phyloP scores from a whole-genome alignment of 768 basidiomycete species.

The Tylopilus rubrobrunneus region DNA sequence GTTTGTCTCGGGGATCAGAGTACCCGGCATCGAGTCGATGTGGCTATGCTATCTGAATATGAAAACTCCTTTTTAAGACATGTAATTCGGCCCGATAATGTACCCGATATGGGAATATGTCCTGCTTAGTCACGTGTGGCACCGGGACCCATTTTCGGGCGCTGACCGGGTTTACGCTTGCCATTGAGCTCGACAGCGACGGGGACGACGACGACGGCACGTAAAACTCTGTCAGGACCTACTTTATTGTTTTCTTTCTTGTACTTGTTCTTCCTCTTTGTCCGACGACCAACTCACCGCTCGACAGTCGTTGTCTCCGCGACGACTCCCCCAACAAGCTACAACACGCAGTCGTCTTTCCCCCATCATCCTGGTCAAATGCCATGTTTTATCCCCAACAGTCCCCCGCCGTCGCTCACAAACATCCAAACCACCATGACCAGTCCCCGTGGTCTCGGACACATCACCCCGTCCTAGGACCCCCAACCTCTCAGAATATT shows the following conservation, averaged over 20 bases:
- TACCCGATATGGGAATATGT: constrained; percentile 12
- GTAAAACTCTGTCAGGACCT: constrained; percentile 14
- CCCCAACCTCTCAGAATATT: constrained; percentile 38
- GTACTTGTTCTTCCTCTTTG: constrained; percentile 9
- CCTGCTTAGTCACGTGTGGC: constrained; percentile 18
- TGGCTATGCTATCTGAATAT: constrained; percentile 22
- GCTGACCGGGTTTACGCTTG: constrained; percentile 21
- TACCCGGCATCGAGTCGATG: constrained; percentile 1
- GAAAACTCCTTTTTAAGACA: constrained; percentile 5
- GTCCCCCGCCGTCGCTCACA: constrained; percentile 77
- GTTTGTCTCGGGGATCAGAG: constrained; percentile 12
- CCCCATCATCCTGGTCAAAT: constrained; percentile 29
- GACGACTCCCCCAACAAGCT: not conserved
- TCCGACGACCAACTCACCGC: not conserved
- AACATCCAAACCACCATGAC: constrained; percentile 71
- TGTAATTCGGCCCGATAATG: constrained; percentile 7
- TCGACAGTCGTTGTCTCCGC: constrained; percentile 8
- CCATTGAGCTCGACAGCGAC: constrained; percentile 16
- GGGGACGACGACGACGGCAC: constrained; percentile 13
- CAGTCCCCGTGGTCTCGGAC: constrained; percentile 68
- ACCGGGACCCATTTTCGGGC: constrained; percentile 23
- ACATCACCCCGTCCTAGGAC: constrained; percentile 54
- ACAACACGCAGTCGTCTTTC: constrained; percentile 2
- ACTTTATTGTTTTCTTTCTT: constrained; percentile 18
- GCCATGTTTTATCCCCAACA: constrained; percentile 84